Conservation (phyloP, 2,329 filamentous ascomycete species). For the Colletotrichum australisinense region DNA sequence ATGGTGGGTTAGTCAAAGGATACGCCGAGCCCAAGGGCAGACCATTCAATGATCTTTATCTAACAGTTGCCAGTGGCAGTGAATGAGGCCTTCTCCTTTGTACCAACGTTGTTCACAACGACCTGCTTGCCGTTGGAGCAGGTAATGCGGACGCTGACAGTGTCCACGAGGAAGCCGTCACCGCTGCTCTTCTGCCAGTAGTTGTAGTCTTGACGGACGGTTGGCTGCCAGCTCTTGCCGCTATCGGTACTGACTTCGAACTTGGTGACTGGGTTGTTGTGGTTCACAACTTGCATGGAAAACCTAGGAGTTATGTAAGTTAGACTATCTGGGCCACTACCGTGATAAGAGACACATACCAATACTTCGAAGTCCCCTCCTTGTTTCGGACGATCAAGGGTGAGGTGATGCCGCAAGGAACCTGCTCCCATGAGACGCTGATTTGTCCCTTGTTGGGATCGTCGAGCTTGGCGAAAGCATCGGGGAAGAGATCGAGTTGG, state of each 20-base stretch:
- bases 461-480: conserved; percentile 61
- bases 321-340: conserved; percentile 42
- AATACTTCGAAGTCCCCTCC: conserved; percentile 54
- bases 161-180: conserved; percentile 37
- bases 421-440: conserved; percentile 59
- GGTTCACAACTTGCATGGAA: conserved; percentile 68
- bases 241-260: conserved; percentile 71
- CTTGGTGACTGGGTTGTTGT: conserved; percentile 64
- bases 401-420: conserved; percentile 61
- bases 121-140: conserved; percentile 40
- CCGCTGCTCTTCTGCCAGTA: conserved; percentile 39
- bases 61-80: conserved; percentile 26
- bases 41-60: not conserved
- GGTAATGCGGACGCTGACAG: conserved; percentile 35
- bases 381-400: conserved; percentile 65
- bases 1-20: too few relatives aligned
- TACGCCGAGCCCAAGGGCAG: too few relatives aligned
- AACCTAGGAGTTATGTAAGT: conserved; percentile 52
- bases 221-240: conserved; percentile 67
- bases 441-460: conserved; percentile 58
- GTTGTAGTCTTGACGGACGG: conserved; percentile 60
- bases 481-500: conserved; percentile 66
- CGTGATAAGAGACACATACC: conserved; percentile 1
- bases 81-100: conserved; percentile 20
- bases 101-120: conserved; percentile 36